Evolutionary conservation across 2,329 filamentous ascomycete genomes (phyloP).

Genomic region (Thelonectria rubi): DNA sequence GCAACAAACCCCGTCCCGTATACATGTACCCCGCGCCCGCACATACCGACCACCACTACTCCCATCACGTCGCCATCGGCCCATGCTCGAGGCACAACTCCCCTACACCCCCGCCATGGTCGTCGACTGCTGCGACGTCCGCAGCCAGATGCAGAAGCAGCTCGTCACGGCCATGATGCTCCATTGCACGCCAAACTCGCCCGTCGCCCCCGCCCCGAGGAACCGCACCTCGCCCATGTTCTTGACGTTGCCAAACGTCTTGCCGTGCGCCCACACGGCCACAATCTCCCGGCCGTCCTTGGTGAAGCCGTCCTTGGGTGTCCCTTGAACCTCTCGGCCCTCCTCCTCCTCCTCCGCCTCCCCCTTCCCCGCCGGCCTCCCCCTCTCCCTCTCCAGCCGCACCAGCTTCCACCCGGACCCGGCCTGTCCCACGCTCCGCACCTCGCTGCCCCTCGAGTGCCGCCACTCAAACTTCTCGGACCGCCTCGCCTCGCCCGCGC

Average conservation of each 20-base stretch:
- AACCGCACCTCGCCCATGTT: constrained; percentile 33
- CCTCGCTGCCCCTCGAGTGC: constrained; percentile 32
- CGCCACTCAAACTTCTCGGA: constrained; percentile 34
- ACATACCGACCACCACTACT: no score
- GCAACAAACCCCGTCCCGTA: no score
- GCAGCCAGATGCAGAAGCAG: constrained; percentile 27
- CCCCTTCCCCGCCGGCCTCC: neutral
- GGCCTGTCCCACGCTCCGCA: constrained; percentile 32
- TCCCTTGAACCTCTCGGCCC: neutral
- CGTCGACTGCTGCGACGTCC: constrained; percentile 16
- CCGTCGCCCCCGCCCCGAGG: constrained; percentile 28
- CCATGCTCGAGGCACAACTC: neutral
- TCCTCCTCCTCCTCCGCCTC: neutral
- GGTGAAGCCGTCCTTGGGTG: constrained; percentile 24
- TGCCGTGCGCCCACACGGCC: constrained; percentile 23
- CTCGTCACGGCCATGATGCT: constrained; percentile 32
- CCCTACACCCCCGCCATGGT: neutral
- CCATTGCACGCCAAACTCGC: constrained; percentile 32
- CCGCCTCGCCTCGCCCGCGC: neutral
- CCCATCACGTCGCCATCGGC: neutral
- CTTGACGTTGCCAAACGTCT: constrained; percentile 24
- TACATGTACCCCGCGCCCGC: no score
- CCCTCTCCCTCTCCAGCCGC: constrained; percentile 20
- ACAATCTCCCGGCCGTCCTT: constrained; percentile 33
- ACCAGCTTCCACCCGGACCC: constrained; percentile 33